phyloP scores from a whole-genome alignment of 1,139 yeast genomes.

The Yamadazyma membranifaciens region DNA sequence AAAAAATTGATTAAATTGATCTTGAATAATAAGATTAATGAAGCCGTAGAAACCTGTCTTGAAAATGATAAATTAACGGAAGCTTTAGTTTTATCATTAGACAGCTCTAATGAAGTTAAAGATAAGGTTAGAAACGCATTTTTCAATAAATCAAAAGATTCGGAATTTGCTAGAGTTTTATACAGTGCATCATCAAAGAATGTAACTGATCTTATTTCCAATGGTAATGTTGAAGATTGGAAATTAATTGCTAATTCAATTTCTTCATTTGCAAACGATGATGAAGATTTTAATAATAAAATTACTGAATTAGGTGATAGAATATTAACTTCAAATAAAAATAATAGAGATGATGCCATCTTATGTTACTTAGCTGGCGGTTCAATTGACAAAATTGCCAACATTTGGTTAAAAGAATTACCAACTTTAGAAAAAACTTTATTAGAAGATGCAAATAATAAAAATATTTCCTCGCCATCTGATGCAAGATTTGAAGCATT shows the following conservation, averaged over 20 bases:
- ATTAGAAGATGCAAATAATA: constrained; percentile 33
- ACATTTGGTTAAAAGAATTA: constrained; percentile 82
- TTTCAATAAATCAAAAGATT: constrained; percentile 54
- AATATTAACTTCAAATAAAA: constrained; percentile 26
- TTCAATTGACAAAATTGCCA: constrained; percentile 74
- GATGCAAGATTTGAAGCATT: constrained; percentile 86
- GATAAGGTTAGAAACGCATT: constrained; percentile 70
- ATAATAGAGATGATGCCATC: constrained; percentile 67
- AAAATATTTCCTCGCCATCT: constrained; percentile 56
- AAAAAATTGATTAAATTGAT: constrained; percentile 55
- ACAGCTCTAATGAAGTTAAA: constrained; percentile 62
- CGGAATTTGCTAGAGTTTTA: constrained; percentile 71
- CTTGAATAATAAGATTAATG: constrained; percentile 59
- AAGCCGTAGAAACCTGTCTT: constrained; percentile 70
- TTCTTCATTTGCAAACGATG: constrained; percentile 51
- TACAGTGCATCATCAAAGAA: constrained; percentile 61
- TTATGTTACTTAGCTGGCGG: constrained; percentile 79
- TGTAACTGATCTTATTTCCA: constrained; percentile 70
- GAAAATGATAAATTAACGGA: constrained; percentile 65
- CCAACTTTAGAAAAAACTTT: constrained; percentile 54
- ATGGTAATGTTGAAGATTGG: constrained; percentile 82
- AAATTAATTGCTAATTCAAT: constrained; percentile 74
- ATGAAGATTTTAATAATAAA: constrained; percentile 49
- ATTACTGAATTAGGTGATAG: constrained; percentile 74
- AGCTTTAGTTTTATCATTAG: constrained; percentile 79